These are phyloP conservation scores for Chenopodium album DNA, from an alignment of 148 eudicot genomes.

Conservation along the genomic window DNA sequence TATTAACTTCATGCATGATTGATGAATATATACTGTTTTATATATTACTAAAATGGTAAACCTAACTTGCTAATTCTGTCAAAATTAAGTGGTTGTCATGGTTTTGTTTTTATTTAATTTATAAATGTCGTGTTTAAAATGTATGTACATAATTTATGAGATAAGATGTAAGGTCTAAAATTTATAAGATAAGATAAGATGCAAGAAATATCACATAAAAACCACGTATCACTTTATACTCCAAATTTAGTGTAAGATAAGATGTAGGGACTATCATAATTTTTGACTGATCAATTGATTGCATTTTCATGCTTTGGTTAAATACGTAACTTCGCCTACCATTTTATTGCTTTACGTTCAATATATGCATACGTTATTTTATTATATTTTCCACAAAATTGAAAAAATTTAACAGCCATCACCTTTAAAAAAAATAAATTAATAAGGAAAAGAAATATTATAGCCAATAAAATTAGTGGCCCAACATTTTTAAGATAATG, in stretches of 20 bases:
- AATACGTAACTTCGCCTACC: not conserved
- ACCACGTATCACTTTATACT: not conserved
- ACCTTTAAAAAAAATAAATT: not conserved
- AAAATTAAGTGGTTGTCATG: not conserved
- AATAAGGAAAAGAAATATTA: not conserved
- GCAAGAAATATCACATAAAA: not conserved
- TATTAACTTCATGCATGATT: too few relatives aligned
- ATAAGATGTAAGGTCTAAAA: not conserved
- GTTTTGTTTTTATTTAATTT: too few relatives aligned
- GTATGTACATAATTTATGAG: not conserved
- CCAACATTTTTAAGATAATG: not conserved
- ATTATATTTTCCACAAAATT: too few relatives aligned
- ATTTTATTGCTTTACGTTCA: not conserved
- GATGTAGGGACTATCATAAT: constrained; percentile 9
- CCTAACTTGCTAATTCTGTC: not conserved
- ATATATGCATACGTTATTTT: too few relatives aligned
- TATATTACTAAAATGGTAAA: too few relatives aligned
- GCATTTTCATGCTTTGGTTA: not conserved
- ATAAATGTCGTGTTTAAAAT: too few relatives aligned
- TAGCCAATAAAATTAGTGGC: not conserved
- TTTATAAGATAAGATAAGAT: constrained; percentile 9
- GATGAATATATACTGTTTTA: too few relatives aligned
- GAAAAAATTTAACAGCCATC: not conserved
- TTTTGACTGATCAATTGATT: not conserved
- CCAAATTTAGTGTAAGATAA: constrained; percentile 2